Conservation (phyloP, 169 alveolate genomes). For the Plasmodium ovale region DNA sequence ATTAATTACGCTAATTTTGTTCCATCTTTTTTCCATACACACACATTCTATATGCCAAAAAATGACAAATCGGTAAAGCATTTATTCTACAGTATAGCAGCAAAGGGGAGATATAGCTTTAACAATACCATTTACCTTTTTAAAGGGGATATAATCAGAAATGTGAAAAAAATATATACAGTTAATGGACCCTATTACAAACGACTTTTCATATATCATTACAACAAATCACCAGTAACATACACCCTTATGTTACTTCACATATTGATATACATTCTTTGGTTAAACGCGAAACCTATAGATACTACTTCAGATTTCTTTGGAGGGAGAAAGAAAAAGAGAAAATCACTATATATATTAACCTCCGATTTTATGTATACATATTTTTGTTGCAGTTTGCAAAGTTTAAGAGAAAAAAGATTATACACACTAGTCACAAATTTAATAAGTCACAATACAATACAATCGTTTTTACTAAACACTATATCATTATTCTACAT, state of each 20-base stretch:
- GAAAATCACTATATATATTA: background rate
- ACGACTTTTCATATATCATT: constrained; percentile 1
- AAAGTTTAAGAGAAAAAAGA: constrained; percentile 34
- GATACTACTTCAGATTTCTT: background rate
- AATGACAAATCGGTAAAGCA: background rate
- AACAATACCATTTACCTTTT: too few species aligned
- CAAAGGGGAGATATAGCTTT: background rate
- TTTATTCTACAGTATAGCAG: background rate
- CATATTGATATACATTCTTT: constrained; percentile 21
- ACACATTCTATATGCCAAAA: background rate
- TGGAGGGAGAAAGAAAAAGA: background rate
- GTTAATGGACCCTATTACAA: constrained; percentile 21
- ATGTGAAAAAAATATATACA: background rate
- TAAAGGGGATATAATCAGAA: too few species aligned
- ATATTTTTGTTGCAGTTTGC: constrained; percentile 44
- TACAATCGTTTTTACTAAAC: constrained; percentile 45
- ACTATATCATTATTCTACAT: constrained; percentile 54
- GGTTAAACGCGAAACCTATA: constrained; percentile 46
- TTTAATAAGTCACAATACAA: constrained; percentile 54
- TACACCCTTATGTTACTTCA: constrained; percentile 31
- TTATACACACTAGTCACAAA: constrained; percentile 36
- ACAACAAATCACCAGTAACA: constrained; percentile 36
- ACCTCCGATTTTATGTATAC: constrained; percentile 31
- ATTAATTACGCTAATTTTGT: too few species aligned
- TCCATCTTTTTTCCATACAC: too few species aligned